Conservation (phyloP, 1,284 basidiomycete species). For the Cutaneotrichosporon sp. region DNA sequence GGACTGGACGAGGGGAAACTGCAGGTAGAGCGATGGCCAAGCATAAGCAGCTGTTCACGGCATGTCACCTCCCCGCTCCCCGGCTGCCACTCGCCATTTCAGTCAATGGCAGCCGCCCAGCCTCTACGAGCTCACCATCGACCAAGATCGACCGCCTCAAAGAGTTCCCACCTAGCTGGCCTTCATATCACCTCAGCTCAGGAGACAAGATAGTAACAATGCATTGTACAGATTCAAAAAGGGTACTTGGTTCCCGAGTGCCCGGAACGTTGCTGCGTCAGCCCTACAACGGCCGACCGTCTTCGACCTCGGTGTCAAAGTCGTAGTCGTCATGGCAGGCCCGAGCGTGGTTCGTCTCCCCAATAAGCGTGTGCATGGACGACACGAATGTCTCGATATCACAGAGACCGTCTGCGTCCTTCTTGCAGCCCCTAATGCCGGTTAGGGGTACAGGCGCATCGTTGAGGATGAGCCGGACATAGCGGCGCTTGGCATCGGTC, state of each 20-base stretch:
- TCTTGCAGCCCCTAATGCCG: conserved; percentile 43
- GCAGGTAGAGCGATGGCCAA: too few relatives aligned
- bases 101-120: too few relatives aligned
- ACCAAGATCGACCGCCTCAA: too few relatives aligned
- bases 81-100: too few relatives aligned
- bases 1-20: conserved; percentile 38
- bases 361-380: conserved; percentile 53
- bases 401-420: conserved; percentile 56
- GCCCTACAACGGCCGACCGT: conserved; percentile 3
- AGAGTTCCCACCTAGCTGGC: too few relatives aligned
- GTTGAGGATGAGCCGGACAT: conserved; percentile 55
- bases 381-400: conserved; percentile 55
- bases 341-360: neutral
- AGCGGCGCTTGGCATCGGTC: conserved; percentile 30
- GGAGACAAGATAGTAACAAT: too few relatives aligned
- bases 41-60: too few relatives aligned
- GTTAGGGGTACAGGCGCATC: conserved; percentile 62
- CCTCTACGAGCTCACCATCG: too few relatives aligned
- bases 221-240: neutral
- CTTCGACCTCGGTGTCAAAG: conserved; percentile 1
- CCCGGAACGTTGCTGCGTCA: too few relatives aligned
- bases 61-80: too few relatives aligned
- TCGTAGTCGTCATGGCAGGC: conserved; percentile 3
- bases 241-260: too few relatives aligned
- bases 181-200: too few relatives aligned